Conservation (phyloP, 495 filamentous ascomycete genomes). For the Tuber microsphaerosporum region DNA sequence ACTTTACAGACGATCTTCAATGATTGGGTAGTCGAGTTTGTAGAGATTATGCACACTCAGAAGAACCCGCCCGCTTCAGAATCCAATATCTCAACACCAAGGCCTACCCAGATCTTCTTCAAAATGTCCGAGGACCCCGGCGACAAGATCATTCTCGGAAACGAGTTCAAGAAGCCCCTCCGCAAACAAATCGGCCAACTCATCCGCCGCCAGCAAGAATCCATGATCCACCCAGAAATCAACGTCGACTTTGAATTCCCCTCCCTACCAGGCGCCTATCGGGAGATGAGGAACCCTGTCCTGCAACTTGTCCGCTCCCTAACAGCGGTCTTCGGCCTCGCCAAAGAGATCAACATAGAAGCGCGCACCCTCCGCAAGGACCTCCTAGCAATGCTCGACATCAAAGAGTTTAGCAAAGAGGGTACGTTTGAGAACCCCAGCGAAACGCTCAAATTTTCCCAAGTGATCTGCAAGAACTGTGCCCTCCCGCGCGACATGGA, state of each 20-base stretch:
- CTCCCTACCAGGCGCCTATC: conserved; percentile 64
- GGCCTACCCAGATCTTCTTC: conserved; percentile 70
- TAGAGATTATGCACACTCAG: conserved; percentile 86
- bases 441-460: conserved; percentile 60
- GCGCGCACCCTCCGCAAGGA: conserved; percentile 81
- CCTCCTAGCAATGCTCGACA: conserved; percentile 78
- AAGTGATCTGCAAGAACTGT: conserved; percentile 79
- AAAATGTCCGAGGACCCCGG: conserved; percentile 53
- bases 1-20: conserved; percentile 79
- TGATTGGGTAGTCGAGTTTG: conserved; percentile 89
- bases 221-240: conserved; percentile 83
- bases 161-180: conserved; percentile 75
- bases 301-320: conserved; percentile 85
- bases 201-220: conserved; percentile 73
- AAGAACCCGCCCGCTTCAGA: conserved; percentile 42
- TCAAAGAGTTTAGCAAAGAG: conserved; percentile 85
- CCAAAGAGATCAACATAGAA: conserved; percentile 79
- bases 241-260: conserved; percentile 85
- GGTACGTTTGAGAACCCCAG: conserved; percentile 82
- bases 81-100: conserved; percentile 52
- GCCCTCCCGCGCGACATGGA: conserved; percentile 83
- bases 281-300: conserved; percentile 60
- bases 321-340: conserved; percentile 82
- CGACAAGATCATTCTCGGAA: conserved; percentile 60
- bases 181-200: conserved; percentile 77